These are phyloP conservation scores for Microsporum canis DNA, from an alignment of 2,329 filamentous ascomycete species.

Conservation along the genomic window DNA sequence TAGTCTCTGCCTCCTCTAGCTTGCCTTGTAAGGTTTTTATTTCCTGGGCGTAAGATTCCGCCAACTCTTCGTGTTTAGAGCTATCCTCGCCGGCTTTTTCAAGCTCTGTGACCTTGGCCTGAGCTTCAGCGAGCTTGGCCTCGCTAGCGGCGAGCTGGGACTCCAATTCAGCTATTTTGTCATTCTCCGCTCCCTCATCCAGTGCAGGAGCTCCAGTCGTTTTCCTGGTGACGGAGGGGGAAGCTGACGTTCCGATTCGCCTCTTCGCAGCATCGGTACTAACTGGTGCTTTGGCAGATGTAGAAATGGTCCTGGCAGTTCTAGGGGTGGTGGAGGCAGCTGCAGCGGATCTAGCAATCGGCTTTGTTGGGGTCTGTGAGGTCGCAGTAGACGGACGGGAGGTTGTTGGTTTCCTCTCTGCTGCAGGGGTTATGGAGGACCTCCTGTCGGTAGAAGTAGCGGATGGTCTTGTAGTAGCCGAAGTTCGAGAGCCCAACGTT, in stretches of 20 bases:
- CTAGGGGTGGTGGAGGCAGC: conserved; percentile 15
- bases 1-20: conserved; percentile 27
- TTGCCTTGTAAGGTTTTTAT: conserved; percentile 23
- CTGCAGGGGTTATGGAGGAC: conserved; percentile 27
- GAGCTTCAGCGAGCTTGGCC: conserved; percentile 13
- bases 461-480: conserved; percentile 21
- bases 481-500: conserved; percentile 26
- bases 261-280: conserved; percentile 8
- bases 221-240: conserved; percentile 14
- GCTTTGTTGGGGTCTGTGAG: conserved; percentile 26
- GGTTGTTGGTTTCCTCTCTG: conserved; percentile 24
- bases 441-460: conserved; percentile 28
- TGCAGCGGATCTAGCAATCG: conserved; percentile 17
- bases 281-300: conserved; percentile 9
- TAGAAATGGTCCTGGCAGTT: conserved; percentile 6
- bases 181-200: conserved; percentile 8
- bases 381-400: conserved; percentile 19
- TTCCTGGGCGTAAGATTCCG: conserved; percentile 12
- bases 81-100: conserved; percentile 10
- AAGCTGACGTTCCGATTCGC: not conserved
- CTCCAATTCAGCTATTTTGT: conserved; percentile 14
- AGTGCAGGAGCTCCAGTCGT: conserved; percentile 11
- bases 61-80: conserved; percentile 11
- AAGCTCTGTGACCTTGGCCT: conserved; percentile 10
- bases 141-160: conserved; percentile 15